Percentiles rank a stretch among this genome's conserved stretches.
These are phyloP conservation scores for Odontarrhena argentea DNA, from an alignment of 345 rosid species.

Conservation along the genomic window DNA sequence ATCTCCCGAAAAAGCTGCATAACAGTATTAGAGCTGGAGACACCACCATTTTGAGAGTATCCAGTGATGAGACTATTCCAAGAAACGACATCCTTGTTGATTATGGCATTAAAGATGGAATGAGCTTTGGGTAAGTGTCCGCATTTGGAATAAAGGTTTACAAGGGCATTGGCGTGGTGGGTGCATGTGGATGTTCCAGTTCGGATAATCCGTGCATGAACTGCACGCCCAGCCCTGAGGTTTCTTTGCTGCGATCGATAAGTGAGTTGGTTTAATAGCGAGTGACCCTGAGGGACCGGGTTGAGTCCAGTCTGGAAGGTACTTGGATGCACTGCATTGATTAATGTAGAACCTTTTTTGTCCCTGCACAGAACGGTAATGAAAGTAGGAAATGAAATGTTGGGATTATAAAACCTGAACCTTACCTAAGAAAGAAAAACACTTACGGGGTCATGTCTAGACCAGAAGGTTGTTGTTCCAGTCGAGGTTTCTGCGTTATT, in stretches of 20 bases:
- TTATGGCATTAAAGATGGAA: conserved; percentile 56
- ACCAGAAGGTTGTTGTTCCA: conserved; percentile 76
- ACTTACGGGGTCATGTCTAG: conserved; percentile 67
- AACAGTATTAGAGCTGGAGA: conserved; percentile 44
- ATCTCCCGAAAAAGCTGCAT: conserved; percentile 64
- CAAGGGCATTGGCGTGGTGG: conserved; percentile 61
- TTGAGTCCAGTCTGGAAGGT: conserved; percentile 33
- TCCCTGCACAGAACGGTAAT: conserved; percentile 25
- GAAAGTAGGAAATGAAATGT: background rate
- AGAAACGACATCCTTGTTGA: conserved; percentile 63
- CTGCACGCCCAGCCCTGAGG: conserved; percentile 56
- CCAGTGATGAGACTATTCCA: conserved; percentile 89
- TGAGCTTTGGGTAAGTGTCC: conserved; percentile 54
- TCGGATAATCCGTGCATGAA: conserved; percentile 62
- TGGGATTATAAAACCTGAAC: background rate
- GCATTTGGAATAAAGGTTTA: conserved; percentile 73
- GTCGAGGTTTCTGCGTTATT: conserved; percentile 68
- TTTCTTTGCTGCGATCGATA: conserved; percentile 51
- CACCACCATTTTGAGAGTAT: conserved; percentile 64
- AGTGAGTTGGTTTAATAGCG: conserved; percentile 49
- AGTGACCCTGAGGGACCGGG: conserved; percentile 42
- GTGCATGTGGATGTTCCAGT: conserved; percentile 45
- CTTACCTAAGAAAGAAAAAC: background rate
- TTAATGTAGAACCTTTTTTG: conserved; percentile 22
- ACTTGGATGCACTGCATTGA: conserved; percentile 22